Base-by-base conservation (phyloP, 345 rosid species). In the Psidium guajava region DNA sequence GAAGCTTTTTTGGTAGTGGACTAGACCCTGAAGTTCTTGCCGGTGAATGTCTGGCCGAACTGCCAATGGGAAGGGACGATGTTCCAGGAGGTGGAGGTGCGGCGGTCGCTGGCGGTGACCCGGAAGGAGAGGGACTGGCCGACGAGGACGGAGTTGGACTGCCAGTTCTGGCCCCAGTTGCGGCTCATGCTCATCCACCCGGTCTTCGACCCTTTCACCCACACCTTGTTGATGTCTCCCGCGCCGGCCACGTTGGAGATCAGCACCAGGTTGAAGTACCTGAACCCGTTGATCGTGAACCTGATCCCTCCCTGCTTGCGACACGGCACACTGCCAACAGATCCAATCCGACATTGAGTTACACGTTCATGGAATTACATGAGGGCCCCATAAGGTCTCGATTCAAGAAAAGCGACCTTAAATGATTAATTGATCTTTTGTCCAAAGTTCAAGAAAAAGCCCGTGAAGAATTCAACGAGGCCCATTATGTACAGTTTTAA, bases 121-220 rank as follows among this genome's bases (percentile, higher is more conserved):
- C 93, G 86, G 81, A 92, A 89, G 32, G 91, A 89, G n/a, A 92
- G 89, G 5, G 93, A 83, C 89, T 94, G 96, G 12, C 95, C 94
- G 49, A 87, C 91, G 58, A 94, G 85, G 36, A 92, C 90, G 24
- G 91, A 84, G 25, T 94, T 93, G 15, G 96, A 94, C 82, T 93
- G 96, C 96, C 96, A 94, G 86, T 94, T 94, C 82, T 94, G 95
- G 2, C 96, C 96, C 96, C 96, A 94, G 90, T 94, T 94, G 16
- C 94, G 87, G 91, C 92, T 92, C 93, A 94, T 42, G 83, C 84
- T 88, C 91, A 91, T 86, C 96, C 96, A 94, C 24, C 89, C 94
- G 9, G 93, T 93, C 11, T 81, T 90, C 0, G 94, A 75, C 3
- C 96, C 95, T 52, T 94, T 94, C 52, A 94, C 89, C 86, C 90